phyloP scores from a whole-genome alignment of 805 yeast species.

The Nakazawaea wickerhamii region DNA sequence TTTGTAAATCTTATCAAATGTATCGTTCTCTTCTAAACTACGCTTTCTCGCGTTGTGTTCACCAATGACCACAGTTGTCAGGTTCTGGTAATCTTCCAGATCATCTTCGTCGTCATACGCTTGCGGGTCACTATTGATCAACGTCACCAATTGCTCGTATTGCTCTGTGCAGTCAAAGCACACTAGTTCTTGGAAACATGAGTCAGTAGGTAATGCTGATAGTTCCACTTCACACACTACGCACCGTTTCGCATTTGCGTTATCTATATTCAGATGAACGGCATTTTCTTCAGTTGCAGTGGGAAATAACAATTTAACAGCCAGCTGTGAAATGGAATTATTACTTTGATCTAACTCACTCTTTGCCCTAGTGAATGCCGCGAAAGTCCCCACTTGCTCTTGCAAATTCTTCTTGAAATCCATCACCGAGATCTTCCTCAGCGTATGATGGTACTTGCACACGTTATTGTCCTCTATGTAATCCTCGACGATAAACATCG shows the following conservation, averaged over 20 bases:
- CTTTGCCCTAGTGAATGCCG: constrained; percentile 1
- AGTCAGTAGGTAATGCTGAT: background rate
- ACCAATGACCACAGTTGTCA: constrained; percentile 3
- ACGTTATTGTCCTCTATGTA: constrained; percentile 10
- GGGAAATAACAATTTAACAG: background rate
- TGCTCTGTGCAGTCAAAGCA: constrained; percentile 11
- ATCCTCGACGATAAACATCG: constrained; percentile 12
- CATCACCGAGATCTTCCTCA: constrained; percentile 10
- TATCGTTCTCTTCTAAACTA: background rate
- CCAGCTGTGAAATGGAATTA: background rate
- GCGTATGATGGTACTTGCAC: no score
- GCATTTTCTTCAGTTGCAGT: no score
- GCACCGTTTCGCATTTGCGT: constrained; percentile 3
- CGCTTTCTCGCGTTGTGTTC: constrained; percentile 8
- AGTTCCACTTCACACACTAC: constrained; percentile 5
- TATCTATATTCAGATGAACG: background rate
- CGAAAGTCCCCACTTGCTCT: constrained; percentile 2
- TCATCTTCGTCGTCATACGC: background rate
- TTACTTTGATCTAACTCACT: background rate
- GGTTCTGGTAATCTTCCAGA: background rate
- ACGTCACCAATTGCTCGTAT: constrained; percentile 8
- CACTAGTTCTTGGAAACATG: constrained; percentile 12
- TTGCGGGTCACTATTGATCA: constrained; percentile 6
- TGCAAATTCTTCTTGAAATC: constrained; percentile 10
- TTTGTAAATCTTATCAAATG: constrained; percentile 5